Conservation (phyloP, 2,329 filamentous ascomycete genomes). For the Aureobasidium musti region DNA sequence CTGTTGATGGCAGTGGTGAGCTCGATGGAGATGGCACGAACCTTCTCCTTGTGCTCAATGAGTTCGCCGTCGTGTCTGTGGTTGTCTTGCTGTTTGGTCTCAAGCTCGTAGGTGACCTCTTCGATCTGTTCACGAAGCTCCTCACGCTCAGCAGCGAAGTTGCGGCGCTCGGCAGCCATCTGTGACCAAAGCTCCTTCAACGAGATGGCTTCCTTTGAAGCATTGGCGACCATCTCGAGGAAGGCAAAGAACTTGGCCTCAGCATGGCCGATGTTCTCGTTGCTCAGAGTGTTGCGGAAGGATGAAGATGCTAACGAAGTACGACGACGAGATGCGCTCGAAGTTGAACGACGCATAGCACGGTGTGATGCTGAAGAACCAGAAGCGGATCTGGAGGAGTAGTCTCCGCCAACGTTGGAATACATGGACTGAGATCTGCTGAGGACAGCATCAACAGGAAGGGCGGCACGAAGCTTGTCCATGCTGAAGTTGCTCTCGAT, state of each 20-base stretch:
- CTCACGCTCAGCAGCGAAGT: constrained; percentile 38
- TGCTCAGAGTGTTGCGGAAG: constrained; percentile 38
- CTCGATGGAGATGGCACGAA: constrained; percentile 35
- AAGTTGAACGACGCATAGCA: constrained; percentile 12
- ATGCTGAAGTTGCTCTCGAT: constrained; percentile 7
- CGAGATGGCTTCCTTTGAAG: constrained; percentile 38
- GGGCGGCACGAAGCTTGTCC: constrained; percentile 25
- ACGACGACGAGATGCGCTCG: constrained; percentile 30
- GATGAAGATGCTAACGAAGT: constrained; percentile 36
- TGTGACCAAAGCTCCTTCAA: constrained; percentile 39
- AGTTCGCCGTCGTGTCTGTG: constrained; percentile 34
- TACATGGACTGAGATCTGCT: constrained; percentile 26
- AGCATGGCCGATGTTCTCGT: constrained; percentile 38
- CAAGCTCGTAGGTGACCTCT: constrained; percentile 37
- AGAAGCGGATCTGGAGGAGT: constrained; percentile 16
- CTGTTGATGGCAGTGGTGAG: constrained; percentile 36
- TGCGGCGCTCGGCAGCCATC: constrained; percentile 39
- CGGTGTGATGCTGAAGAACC: background rate
- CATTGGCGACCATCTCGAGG: constrained; percentile 40
- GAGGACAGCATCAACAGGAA: constrained; percentile 24
- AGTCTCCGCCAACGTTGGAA: background rate
- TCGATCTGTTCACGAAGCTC: constrained; percentile 38
- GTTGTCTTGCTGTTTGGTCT: constrained; percentile 34
- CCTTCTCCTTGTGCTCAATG: constrained; percentile 38
- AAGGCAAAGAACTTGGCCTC: constrained; percentile 40